These are phyloP conservation scores for Corrigiola litoralis DNA, from an alignment of 179 eudicot species.

Conservation along the genomic window DNA sequence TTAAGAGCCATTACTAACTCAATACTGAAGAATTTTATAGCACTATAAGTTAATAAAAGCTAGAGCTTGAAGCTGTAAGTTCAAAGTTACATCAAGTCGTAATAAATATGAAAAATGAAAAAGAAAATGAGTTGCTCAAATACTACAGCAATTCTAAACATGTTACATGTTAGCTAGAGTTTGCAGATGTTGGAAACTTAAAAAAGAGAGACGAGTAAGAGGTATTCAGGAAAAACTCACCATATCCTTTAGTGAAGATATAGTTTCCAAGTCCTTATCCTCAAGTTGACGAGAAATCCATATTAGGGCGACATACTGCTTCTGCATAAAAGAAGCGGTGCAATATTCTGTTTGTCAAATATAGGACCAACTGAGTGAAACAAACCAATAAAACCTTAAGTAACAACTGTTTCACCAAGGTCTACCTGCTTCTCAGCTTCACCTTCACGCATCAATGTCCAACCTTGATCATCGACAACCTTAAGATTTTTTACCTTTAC, in stretches of 20 bases:
- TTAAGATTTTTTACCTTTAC: constrained; percentile 80
- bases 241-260: constrained; percentile 68
- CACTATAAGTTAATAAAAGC: too few relatives aligned
- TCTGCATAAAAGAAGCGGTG: constrained; percentile 42
- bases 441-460: constrained; percentile 98
- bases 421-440: constrained; percentile 97
- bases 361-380: neutral
- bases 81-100: too few relatives aligned
- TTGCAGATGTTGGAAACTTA: too few relatives aligned
- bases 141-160: too few relatives aligned
- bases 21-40: too few relatives aligned
- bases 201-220: neutral
- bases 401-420: neutral
- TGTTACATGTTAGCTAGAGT: too few relatives aligned
- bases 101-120: too few relatives aligned
- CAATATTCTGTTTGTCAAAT: constrained; percentile 4
- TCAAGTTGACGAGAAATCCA: constrained; percentile 84
- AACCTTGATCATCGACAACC: constrained; percentile 66
- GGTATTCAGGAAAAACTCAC: constrained; percentile 36
- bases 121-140: too few relatives aligned
- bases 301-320: constrained; percentile 89
- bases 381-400: neutral
- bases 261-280: constrained; percentile 60
- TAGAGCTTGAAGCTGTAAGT: too few relatives aligned
- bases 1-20: too few relatives aligned